phyloP scores from a whole-genome alignment of 2,329 filamentous ascomycete species.

The Colletotrichum tropicicola region DNA sequence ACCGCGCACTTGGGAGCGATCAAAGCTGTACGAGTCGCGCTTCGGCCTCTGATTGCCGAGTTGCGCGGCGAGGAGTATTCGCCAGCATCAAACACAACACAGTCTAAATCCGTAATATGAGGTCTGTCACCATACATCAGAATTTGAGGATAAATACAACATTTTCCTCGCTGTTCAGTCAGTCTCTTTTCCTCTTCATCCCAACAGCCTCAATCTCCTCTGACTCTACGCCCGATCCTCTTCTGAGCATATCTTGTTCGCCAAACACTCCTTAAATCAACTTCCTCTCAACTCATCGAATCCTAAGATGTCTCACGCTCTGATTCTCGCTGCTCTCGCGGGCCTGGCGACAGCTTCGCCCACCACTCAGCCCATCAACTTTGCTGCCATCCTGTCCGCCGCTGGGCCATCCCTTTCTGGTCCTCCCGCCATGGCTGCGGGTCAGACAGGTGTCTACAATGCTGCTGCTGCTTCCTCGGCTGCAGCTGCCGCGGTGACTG shows the following conservation, averaged over 20 bases:
- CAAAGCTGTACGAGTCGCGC: slow-evolving; percentile 4
- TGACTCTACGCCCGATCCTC: too few species aligned
- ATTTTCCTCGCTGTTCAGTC: neutral
- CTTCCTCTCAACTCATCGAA: neutral
- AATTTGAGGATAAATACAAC: neutral
- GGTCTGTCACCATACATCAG: too few species aligned
- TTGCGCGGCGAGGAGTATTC: neutral
- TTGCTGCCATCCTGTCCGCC: slow-evolving; percentile 2
- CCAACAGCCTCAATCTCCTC: slow-evolving; percentile 5
- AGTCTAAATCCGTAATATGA: neutral
- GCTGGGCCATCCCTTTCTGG: neutral
- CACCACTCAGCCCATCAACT: slow-evolving; percentile 1
- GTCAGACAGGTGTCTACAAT: slow-evolving; percentile 16
- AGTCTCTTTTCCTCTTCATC: neutral
- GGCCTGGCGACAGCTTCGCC: slow-evolving; percentile 16
- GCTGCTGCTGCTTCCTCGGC: neutral
- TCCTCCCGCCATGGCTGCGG: slow-evolving; percentile 2
- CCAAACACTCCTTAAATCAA: neutral
- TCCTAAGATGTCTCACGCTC: slow-evolving; percentile 2
- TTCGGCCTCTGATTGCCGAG: slow-evolving; percentile 18
- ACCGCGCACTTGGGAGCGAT: neutral
- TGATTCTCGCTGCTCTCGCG: slow-evolving; percentile 18
- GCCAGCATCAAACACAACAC: neutral
- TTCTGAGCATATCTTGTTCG: too few species aligned
- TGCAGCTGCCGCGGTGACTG: slow-evolving; percentile 4